A percentile compares a stretch with the other conserved stretches of the same genome.
phyloP scores from a whole-genome alignment of 2,329 filamentous ascomycete genomes.

The Fusarium paranaense region DNA sequence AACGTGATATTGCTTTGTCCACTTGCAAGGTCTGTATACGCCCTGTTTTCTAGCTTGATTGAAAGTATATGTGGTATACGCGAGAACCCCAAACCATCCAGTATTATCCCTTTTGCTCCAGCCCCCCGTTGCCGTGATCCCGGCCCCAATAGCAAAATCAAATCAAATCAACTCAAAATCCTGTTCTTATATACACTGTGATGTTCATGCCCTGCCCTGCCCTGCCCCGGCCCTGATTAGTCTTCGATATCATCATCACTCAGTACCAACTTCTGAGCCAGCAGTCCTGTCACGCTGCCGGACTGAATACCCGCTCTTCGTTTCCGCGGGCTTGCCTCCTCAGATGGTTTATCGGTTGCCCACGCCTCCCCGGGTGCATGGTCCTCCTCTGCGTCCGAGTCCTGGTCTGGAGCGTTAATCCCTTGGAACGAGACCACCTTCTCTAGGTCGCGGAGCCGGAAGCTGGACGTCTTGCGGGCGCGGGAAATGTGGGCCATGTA shows the following conservation, averaged over 20 bases:
- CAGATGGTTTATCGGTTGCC: slow-evolving; percentile 71
- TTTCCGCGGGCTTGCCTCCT: slow-evolving; percentile 64
- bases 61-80: slow-evolving; percentile 9
- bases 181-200: slow-evolving; percentile 2
- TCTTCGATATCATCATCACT: slow-evolving; percentile 91
- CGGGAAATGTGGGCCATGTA: slow-evolving; percentile 80
- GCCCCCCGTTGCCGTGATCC: slow-evolving; percentile 11
- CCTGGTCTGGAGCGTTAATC: slow-evolving; percentile 62
- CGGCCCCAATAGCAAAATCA: slow-evolving; percentile 19
- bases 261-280: slow-evolving; percentile 75
- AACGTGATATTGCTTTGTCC: slow-evolving; percentile 40
- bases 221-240: slow-evolving; percentile 46
- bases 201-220: not conserved
- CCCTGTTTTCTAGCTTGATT: slow-evolving; percentile 10
- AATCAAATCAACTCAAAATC: slow-evolving; percentile 25
- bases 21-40: slow-evolving; percentile 2
- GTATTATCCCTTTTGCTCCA: slow-evolving; percentile 28
- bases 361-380: slow-evolving; percentile 60
- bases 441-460: slow-evolving; percentile 69
- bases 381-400: slow-evolving; percentile 59
- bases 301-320: slow-evolving; percentile 54
- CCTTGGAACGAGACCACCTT: slow-evolving; percentile 76
- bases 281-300: slow-evolving; percentile 54
- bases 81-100: slow-evolving; percentile 12
- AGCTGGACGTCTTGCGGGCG: slow-evolving; percentile 50